Evolutionary conservation across 805 yeast species (phyloP).

Genomic region (Ogataea kodamae): DNA sequence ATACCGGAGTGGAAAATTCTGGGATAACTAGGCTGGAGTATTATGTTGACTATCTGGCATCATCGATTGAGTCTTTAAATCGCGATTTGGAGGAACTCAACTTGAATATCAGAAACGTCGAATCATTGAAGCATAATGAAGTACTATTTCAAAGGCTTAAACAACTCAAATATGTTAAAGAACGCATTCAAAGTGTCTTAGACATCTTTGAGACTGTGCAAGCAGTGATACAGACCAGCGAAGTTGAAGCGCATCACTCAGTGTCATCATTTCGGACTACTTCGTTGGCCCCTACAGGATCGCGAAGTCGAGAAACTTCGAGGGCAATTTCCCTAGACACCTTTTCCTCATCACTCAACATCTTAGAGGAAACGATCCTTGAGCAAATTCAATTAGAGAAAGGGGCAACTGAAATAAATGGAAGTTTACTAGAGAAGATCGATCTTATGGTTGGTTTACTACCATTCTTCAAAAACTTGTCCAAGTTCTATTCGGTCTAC

Average conservation of each 20-base stretch:
- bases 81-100: constrained; percentile 40
- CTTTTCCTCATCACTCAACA: constrained; percentile 38
- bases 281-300: constrained; percentile 15
- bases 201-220: constrained; percentile 43
- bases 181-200: constrained; percentile 44
- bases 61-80: constrained; percentile 54
- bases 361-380: constrained; percentile 43
- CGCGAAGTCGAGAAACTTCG: constrained; percentile 3
- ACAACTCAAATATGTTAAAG: constrained; percentile 42
- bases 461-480: constrained; percentile 52
- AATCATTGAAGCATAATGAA: constrained; percentile 7
- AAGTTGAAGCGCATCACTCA: constrained; percentile 15
- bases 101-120: constrained; percentile 20
- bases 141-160: constrained; percentile 37
- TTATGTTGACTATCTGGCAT: constrained; percentile 57
- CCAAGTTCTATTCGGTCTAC: constrained; percentile 48
- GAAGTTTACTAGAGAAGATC: constrained; percentile 40
- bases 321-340: constrained; percentile 23
- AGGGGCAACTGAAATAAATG: constrained; percentile 28
- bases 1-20: constrained; percentile 23
- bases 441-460: constrained; percentile 45
- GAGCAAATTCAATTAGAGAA: constrained; percentile 37
- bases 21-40: constrained; percentile 61
- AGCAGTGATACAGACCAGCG: constrained; percentile 36
- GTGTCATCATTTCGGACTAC: background rate